Evolutionary conservation across 2,329 filamentous ascomycete genomes (phyloP).

Genomic region (Alternaria conjuncta): DNA sequence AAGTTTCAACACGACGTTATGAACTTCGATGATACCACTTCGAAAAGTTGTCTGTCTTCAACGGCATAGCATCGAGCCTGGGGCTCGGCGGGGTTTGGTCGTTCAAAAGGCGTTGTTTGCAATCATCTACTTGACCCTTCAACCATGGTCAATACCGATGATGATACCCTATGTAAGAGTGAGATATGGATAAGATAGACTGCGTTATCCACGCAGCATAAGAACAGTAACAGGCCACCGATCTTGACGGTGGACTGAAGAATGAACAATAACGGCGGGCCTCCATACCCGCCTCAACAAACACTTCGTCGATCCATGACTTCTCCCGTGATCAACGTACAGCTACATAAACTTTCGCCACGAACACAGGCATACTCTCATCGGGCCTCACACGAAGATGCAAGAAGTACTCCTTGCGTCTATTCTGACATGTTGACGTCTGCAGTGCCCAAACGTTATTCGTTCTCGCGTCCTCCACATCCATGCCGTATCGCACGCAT

Average conservation of each 20-base stretch:
- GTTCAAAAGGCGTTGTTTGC: conserved; percentile 48
- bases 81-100: conserved; percentile 37
- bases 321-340: not conserved
- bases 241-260: conserved; percentile 18
- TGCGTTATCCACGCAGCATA: conserved; percentile 24
- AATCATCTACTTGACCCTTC: conserved; percentile 48
- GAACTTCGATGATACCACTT: conserved; percentile 63
- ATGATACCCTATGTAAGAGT: conserved; percentile 43
- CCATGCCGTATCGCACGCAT: not conserved
- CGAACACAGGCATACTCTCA: not conserved
- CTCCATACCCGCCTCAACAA: conserved; percentile 15
- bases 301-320: not conserved
- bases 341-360: not conserved
- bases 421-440: conserved; percentile 14
- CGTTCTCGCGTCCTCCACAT: conserved; percentile 4
- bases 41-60: conserved; percentile 66
- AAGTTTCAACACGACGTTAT: conserved; percentile 65
- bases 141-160: conserved; percentile 44
- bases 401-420: not conserved
- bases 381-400: conserved; percentile 6
- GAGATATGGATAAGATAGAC: conserved; percentile 20
- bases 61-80: conserved; percentile 60
- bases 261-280: conserved; percentile 25
- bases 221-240: conserved; percentile 29
- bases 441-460: conserved; percentile 9